These are phyloP conservation scores for Pichia inconspicua DNA, from an alignment of 1,139 yeast species.

Conservation along the genomic window DNA sequence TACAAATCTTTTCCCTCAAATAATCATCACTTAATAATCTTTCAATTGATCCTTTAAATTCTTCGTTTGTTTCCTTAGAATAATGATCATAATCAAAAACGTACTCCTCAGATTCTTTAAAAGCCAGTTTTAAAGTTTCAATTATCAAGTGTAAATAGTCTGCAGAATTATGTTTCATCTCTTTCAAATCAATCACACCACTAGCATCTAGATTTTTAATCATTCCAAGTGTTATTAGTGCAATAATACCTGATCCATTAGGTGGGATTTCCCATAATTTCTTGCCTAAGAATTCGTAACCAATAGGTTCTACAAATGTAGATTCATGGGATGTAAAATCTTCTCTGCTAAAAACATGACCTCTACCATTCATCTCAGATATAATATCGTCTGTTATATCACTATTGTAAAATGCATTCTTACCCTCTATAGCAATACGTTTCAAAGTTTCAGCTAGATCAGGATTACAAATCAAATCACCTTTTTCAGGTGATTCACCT, in stretches of 20 bases:
- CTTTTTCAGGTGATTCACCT: slow-evolving; percentile 44
- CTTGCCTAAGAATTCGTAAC: slow-evolving; percentile 39
- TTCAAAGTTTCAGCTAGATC: slow-evolving; percentile 49
- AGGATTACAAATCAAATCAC: slow-evolving; percentile 50
- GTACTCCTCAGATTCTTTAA: slow-evolving; percentile 69
- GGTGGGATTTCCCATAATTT: slow-evolving; percentile 74
- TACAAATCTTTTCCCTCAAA: slow-evolving; percentile 42
- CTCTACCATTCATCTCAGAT: slow-evolving; percentile 40
- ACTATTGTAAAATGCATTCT: slow-evolving; percentile 62
- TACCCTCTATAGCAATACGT: slow-evolving; percentile 49
- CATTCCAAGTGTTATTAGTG: slow-evolving; percentile 59
- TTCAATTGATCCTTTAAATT: slow-evolving; percentile 27
- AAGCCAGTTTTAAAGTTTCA: slow-evolving; percentile 66
- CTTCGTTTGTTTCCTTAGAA: slow-evolving; percentile 18
- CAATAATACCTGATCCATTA: slow-evolving; percentile 74
- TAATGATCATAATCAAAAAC: slow-evolving; percentile 52
- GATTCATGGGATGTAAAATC: slow-evolving; percentile 55
- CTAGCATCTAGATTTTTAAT: slow-evolving; percentile 46
- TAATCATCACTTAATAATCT: slow-evolving; percentile 36
- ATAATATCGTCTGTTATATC: slow-evolving; percentile 59
- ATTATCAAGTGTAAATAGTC: slow-evolving; percentile 64
- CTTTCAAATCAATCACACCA: slow-evolving; percentile 38
- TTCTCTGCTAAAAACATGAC: slow-evolving; percentile 48
- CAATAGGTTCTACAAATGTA: slow-evolving; percentile 55
- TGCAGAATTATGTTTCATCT: slow-evolving; percentile 56